Evolutionary conservation across 352 stramenopile species (phyloP), one percentile per base, ranked within the genome.

Genomic region (Phytophthora agathidicida): DNA sequence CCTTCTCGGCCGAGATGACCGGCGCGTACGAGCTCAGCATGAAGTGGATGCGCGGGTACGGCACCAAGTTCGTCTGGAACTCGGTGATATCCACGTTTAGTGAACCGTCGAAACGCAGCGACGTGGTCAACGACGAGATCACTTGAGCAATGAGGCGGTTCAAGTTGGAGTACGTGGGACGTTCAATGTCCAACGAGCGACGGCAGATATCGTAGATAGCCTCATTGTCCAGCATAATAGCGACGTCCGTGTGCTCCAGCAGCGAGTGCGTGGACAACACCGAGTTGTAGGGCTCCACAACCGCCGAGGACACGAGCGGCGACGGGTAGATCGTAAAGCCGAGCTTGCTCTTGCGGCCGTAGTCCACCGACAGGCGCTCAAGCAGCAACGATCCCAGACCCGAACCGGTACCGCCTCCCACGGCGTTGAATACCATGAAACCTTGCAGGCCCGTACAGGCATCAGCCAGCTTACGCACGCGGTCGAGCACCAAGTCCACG

Each of bases 211-310:
- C 96, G 75, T 99, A 99, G 47, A 71, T 71, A 20, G 62, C 62
- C 98, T 99, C 96, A 67, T 99, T 99, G 75, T 99, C 97, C 30
- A 99, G 72, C 76, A 96, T 98, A 46, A 99, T 90, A 19, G 92
- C 96, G 35, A 94, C 91, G 62, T 99, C 97, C n/a, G 96, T 98
- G 83, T 99, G 91, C 77, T 99, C 96, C 22, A 99, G 78, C 26
- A 99, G 86, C 20, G 91, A 77, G 71, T 99, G 96, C 19, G 94
- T 98, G 4, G 94, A 98, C 19, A 99, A 80, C 38, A 98, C 93
- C 5, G 86, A 96, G 88, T 99, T 99, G 89, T 99, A 99, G 7
- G 97, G 97, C 75, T 99, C 97, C 7, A 99, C 97, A 27, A 99
- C 95, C 43, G 96, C 95, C 37, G 94, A 98, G 8, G 95, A 98